phyloP scores from a whole-genome alignment of 495 filamentous ascomycete genomes.

The Lasiosphaeris hirsuta region DNA sequence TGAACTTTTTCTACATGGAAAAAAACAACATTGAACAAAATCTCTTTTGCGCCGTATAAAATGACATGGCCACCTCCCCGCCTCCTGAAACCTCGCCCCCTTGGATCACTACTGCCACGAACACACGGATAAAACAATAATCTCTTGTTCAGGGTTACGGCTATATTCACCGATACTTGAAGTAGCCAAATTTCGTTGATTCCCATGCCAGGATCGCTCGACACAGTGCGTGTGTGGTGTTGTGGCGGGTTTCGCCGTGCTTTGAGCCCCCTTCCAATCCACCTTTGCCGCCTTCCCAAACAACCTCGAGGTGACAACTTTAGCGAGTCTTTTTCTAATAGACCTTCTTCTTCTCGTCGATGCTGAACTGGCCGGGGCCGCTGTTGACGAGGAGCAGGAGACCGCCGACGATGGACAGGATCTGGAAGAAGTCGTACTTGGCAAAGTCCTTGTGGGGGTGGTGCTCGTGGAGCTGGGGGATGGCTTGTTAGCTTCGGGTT shows the following conservation, averaged over 20 bases:
- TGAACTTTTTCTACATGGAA: not conserved
- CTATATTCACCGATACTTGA: no score
- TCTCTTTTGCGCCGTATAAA: slow-evolving; percentile 5
- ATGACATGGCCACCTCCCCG: not conserved
- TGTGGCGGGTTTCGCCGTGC: not conserved
- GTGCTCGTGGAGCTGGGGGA: slow-evolving; percentile 81
- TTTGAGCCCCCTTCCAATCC: not conserved
- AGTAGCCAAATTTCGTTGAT: not conserved
- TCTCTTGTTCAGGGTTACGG: no score
- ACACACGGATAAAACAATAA: not conserved
- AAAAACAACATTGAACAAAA: not conserved
- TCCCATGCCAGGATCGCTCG: not conserved
- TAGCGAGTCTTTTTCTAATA: slow-evolving; percentile 55
- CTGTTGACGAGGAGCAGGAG: slow-evolving; percentile 95
- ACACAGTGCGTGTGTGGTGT: not conserved
- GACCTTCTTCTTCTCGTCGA: slow-evolving; percentile 99
- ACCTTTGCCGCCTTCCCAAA: not conserved
- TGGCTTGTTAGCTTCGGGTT: slow-evolving; percentile 15
- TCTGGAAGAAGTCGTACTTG: slow-evolving; percentile 99
- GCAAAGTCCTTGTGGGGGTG: slow-evolving; percentile 99
- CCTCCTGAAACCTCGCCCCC: not conserved
- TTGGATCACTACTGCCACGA: not conserved
- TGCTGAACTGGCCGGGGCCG: slow-evolving; percentile 93
- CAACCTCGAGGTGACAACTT: not conserved
- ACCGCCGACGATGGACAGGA: slow-evolving; percentile 95